Conservation (phyloP, 345 rosid species). For the Citropsis articulata region DNA sequence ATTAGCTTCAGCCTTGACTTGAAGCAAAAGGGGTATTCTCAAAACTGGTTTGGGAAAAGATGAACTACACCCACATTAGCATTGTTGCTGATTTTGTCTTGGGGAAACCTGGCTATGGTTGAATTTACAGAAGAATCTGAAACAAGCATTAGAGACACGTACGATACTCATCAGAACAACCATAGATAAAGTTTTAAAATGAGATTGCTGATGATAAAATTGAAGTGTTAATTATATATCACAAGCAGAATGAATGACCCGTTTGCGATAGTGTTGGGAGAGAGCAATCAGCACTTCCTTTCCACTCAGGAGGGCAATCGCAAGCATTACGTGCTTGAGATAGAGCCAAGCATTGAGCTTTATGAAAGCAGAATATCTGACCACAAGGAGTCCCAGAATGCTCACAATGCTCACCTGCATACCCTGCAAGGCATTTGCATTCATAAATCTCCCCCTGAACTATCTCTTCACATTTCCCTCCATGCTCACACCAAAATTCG, state of each 20-base stretch:
- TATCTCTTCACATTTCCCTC: constrained; percentile 32
- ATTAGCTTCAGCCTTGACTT: not conserved
- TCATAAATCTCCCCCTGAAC: constrained; percentile 35
- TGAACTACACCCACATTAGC: constrained; percentile 16
- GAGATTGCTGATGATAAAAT: too few relatives aligned
- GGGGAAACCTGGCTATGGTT: not conserved
- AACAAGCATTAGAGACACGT: not conserved
- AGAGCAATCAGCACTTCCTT: constrained; percentile 32
- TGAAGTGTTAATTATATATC: not conserved
- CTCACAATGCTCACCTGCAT: constrained; percentile 21
- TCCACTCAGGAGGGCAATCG: constrained; percentile 24
- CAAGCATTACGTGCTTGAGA: constrained; percentile 6
- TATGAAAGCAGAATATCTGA: constrained; percentile 22
- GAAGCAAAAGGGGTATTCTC: not conserved
- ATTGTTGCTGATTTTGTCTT: not conserved
- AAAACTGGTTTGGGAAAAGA: not conserved
- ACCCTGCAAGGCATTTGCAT: constrained; percentile 30
- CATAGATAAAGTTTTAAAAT: too few relatives aligned
- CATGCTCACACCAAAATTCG: constrained; percentile 37
- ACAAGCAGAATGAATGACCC: constrained; percentile 4
- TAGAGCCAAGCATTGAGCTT: constrained; percentile 23
- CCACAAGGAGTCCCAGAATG: constrained; percentile 25
- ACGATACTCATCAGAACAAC: not conserved
- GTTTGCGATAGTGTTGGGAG: constrained; percentile 16
- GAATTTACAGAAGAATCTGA: constrained; percentile 18